Evolutionary conservation across 495 filamentous ascomycete species (phyloP).

Genomic region (Pseudoneurospora amorphoporcata): DNA sequence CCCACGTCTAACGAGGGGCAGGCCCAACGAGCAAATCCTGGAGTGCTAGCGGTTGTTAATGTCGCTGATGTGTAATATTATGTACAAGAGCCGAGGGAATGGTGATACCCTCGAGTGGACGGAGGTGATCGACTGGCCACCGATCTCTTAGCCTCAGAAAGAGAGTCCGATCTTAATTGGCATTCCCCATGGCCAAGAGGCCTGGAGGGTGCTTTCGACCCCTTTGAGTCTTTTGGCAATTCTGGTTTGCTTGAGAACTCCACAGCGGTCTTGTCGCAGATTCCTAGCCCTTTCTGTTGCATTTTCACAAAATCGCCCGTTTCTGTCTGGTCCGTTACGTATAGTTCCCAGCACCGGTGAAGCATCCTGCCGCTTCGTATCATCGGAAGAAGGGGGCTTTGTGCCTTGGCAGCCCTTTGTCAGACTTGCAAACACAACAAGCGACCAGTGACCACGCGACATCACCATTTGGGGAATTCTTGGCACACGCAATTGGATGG

Average conservation of each 20-base stretch:
- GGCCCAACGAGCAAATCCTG: neutral
- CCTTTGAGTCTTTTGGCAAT: too few species aligned
- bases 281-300: neutral
- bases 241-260: neutral
- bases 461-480: neutral
- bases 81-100: neutral
- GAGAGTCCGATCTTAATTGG: neutral
- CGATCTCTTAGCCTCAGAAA: neutral
- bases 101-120: too few species aligned
- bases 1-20: neutral
- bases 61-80: neutral
- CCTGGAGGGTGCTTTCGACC: neutral
- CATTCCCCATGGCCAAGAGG: neutral
- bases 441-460: neutral
- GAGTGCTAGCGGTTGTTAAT: neutral
- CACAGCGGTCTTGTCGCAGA: neutral
- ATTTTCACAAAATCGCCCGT: neutral
- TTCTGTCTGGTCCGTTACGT: too few species aligned
- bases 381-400: neutral
- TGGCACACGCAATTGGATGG: neutral
- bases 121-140: neutral
- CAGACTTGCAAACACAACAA: neutral
- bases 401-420: neutral
- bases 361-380: neutral
- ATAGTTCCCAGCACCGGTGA: neutral